Evolutionary conservation across 2,329 filamentous ascomycete species (phyloP).

Genomic region (Plenodomus lindquistii): DNA sequence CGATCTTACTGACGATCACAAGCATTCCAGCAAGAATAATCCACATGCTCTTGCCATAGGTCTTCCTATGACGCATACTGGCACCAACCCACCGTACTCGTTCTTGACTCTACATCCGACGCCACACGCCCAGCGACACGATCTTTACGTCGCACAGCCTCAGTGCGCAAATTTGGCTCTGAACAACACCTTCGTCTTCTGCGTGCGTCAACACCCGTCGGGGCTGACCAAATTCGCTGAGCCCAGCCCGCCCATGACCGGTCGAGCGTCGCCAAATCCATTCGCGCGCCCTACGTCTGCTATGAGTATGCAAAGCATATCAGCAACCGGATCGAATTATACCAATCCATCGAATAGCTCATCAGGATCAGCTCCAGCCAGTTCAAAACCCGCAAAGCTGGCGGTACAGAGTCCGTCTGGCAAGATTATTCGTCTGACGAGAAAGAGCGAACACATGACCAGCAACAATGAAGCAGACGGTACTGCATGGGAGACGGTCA

Average conservation of each 20-base stretch:
- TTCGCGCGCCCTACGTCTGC: slow-evolving; percentile 61
- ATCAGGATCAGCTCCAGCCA: slow-evolving; percentile 60
- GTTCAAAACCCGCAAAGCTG: slow-evolving; percentile 85
- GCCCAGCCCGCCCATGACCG: slow-evolving; percentile 42
- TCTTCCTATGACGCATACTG: slow-evolving; percentile 85
- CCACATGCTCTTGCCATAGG: slow-evolving; percentile 88
- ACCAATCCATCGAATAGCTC: slow-evolving; percentile 61
- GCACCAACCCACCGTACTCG: slow-evolving; percentile 91
- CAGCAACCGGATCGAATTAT: slow-evolving; percentile 56
- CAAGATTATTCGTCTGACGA: slow-evolving; percentile 87
- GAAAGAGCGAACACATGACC: slow-evolving; percentile 72
- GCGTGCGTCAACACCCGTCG: slow-evolving; percentile 88
- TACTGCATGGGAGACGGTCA: slow-evolving; percentile 84
- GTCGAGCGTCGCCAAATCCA: slow-evolving; percentile 56
- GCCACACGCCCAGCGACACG: slow-evolving; percentile 94
- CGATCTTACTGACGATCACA: slow-evolving; percentile 17
- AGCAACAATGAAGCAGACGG: slow-evolving; percentile 66
- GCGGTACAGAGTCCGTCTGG: slow-evolving; percentile 93
- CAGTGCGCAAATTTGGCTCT: slow-evolving; percentile 86
- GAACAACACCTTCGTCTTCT: slow-evolving; percentile 98
- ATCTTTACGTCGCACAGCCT: slow-evolving; percentile 94
- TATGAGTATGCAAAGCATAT: slow-evolving; percentile 63
- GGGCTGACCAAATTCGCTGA: slow-evolving; percentile 48
- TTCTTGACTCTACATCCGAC: slow-evolving; percentile 93
- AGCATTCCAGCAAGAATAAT: slow-evolving; percentile 92